A percentile compares a stretch with the other conserved stretches of the same genome.
Conservation (phyloP, 2,329 filamentous ascomycete genomes). For the Hypoxylon sp. region DNA sequence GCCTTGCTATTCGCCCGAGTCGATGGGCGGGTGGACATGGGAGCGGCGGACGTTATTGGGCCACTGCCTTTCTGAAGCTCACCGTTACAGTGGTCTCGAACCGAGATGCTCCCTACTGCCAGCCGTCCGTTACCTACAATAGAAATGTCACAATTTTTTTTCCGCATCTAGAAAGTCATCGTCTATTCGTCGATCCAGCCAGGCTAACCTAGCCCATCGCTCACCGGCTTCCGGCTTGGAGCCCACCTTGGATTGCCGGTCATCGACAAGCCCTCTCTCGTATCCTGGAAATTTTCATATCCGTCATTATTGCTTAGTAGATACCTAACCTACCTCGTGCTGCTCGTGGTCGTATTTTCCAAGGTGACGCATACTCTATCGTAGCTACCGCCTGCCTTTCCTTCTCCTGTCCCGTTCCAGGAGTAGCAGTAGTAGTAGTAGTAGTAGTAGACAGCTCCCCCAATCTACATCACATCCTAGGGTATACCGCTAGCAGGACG, state of each 20-base stretch:
- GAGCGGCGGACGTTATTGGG: slow-evolving; percentile 20
- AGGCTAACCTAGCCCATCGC: slow-evolving; percentile 14
- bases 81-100: slow-evolving; percentile 29
- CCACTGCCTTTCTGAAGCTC: slow-evolving; percentile 20
- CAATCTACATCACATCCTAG: slow-evolving; percentile 18
- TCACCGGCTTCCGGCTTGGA: slow-evolving; percentile 22
- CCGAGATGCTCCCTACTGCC: slow-evolving; percentile 24
- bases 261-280: slow-evolving; percentile 13
- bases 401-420: slow-evolving; percentile 8
- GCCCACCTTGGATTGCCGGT: slow-evolving; percentile 22
- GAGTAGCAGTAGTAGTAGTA: too few relatives aligned
- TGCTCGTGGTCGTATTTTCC: slow-evolving; percentile 15
- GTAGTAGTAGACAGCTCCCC: neutral
- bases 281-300: slow-evolving; percentile 23
- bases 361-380: slow-evolving; percentile 30
- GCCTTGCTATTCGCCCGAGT: slow-evolving; percentile 21
- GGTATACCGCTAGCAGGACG: slow-evolving; percentile 15
- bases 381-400: slow-evolving; percentile 7
- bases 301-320: slow-evolving; percentile 5
- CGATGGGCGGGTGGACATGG: slow-evolving; percentile 20
- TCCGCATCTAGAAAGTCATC: slow-evolving; percentile 20
- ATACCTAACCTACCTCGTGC: too few relatives aligned
- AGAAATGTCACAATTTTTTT: slow-evolving; percentile 24
- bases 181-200: slow-evolving; percentile 19
- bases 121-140: slow-evolving; percentile 26